These are phyloP conservation scores for Babesia bigemina DNA, from an alignment of 169 alveolate species.

Conservation along the genomic window DNA sequence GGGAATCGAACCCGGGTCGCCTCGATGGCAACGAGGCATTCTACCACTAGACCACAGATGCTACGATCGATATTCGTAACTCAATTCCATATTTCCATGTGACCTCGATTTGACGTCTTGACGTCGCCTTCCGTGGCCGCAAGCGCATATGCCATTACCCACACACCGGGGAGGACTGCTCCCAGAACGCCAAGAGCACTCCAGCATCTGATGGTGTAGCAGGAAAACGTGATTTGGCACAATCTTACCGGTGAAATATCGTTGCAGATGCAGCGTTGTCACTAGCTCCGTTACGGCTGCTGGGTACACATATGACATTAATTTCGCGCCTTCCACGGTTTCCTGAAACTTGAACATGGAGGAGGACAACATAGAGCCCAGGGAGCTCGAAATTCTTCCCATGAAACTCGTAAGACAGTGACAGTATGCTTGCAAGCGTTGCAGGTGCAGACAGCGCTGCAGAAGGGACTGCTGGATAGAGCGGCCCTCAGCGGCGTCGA, in stretches of 20 bases:
- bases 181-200: too few relatives aligned
- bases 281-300: too few relatives aligned
- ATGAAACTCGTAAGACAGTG: slow-evolving; percentile 27
- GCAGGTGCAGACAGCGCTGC: slow-evolving; percentile 60
- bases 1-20: slow-evolving; percentile 99
- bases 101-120: background rate
- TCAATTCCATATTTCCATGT: slow-evolving; percentile 8
- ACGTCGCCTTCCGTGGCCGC: too few relatives aligned
- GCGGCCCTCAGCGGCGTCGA: slow-evolving; percentile 4
- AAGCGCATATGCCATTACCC: too few relatives aligned
- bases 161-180: too few relatives aligned
- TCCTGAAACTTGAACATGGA: background rate
- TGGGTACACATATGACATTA: too few relatives aligned
- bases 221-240: too few relatives aligned
- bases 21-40: slow-evolving; percentile 97
- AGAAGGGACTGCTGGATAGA: slow-evolving; percentile 30
- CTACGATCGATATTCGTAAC: slow-evolving; percentile 34
- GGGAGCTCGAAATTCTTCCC: slow-evolving; percentile 60
- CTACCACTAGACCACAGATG: slow-evolving; percentile 97
- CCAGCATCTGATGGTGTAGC: too few relatives aligned
- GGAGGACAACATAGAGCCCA: slow-evolving; percentile 42
- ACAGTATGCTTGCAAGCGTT: background rate
- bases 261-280: too few relatives aligned
- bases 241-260: too few relatives aligned
- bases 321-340: too few relatives aligned